These are phyloP conservation scores for Sporobolomyces roseus DNA, from an alignment of 768 basidiomycete genomes.

Conservation along the genomic window DNA sequence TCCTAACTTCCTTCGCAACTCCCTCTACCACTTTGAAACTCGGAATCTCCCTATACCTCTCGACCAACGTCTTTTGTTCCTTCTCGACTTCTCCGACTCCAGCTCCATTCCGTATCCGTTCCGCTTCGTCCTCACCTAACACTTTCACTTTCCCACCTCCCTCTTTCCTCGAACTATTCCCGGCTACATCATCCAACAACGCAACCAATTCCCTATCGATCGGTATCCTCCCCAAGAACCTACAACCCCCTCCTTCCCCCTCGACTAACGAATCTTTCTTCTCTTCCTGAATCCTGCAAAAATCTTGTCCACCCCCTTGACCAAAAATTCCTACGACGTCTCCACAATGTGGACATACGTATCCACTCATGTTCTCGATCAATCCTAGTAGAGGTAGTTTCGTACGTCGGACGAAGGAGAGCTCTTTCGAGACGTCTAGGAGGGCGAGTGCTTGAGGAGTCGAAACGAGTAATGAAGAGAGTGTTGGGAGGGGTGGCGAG, in stretches of 20 bases:
- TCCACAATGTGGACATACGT: slow-evolving; percentile 93
- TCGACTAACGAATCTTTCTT: slow-evolving; percentile 53
- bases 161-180: too few species aligned
- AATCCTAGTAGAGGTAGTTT: slow-evolving; percentile 81
- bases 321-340: slow-evolving; percentile 94
- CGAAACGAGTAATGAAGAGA: slow-evolving; percentile 86
- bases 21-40: slow-evolving; percentile 27
- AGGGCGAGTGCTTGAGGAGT: slow-evolving; percentile 96
- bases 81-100: not conserved
- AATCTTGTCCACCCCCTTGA: slow-evolving; percentile 79
- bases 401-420: slow-evolving; percentile 88
- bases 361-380: slow-evolving; percentile 98
- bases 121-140: not conserved
- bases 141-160: not conserved
- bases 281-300: slow-evolving; percentile 42
- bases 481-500: slow-evolving; percentile 51
- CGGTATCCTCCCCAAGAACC: slow-evolving; percentile 81
- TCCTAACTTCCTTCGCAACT: slow-evolving; percentile 14
- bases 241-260: slow-evolving; percentile 66
- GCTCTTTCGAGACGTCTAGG: slow-evolving; percentile 90
- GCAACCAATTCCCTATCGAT: slow-evolving; percentile 87
- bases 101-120: not conserved
- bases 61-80: slow-evolving; percentile 16
- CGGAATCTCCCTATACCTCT: slow-evolving; percentile 34
- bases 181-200: slow-evolving; percentile 63